phyloP scores from a whole-genome alignment of 768 basidiomycete species.

The Hygrocybe punicea region DNA sequence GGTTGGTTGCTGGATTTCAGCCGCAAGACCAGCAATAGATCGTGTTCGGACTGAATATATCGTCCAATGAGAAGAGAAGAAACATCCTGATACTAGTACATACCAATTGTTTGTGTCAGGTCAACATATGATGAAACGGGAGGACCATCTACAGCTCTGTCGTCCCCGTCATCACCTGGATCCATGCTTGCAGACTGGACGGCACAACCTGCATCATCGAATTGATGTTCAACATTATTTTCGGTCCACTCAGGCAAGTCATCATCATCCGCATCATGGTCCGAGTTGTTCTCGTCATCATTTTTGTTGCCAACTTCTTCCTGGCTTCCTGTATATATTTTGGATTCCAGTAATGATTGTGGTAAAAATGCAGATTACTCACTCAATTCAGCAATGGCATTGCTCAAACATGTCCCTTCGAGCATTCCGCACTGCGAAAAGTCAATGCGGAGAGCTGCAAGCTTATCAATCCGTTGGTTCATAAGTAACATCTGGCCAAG shows the following conservation, averaged over 20 bases:
- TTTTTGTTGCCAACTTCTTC: not conserved
- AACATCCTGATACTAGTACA: not conserved
- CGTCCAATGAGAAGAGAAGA: not conserved
- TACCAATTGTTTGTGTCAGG: slow-evolving; percentile 1
- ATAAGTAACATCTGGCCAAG: slow-evolving; percentile 38
- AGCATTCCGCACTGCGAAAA: slow-evolving; percentile 18
- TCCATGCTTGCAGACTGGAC: not conserved
- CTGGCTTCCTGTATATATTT: not conserved
- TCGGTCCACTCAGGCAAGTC: not conserved
- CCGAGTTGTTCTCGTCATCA: not conserved
- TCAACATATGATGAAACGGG: not conserved
- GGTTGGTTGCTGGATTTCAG: slow-evolving; percentile 9
- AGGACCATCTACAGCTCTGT: slow-evolving; percentile 2
- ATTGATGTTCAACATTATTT: not conserved
- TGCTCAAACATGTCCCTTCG: not conserved
- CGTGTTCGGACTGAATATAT: slow-evolving; percentile 2
- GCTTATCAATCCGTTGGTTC: slow-evolving; percentile 31
- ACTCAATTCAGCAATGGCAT: not conserved
- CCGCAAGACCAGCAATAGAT: not conserved
- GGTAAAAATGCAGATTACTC: not conserved
- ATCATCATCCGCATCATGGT: not conserved
- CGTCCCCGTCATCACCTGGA: slow-evolving; percentile 3
- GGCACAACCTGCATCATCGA: not conserved
- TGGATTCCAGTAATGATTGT: not conserved
- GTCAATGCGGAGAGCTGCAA: slow-evolving; percentile 17